Base-by-base conservation (phyloP, 164 flowering plant genomes). In the Santalum album region DNA sequence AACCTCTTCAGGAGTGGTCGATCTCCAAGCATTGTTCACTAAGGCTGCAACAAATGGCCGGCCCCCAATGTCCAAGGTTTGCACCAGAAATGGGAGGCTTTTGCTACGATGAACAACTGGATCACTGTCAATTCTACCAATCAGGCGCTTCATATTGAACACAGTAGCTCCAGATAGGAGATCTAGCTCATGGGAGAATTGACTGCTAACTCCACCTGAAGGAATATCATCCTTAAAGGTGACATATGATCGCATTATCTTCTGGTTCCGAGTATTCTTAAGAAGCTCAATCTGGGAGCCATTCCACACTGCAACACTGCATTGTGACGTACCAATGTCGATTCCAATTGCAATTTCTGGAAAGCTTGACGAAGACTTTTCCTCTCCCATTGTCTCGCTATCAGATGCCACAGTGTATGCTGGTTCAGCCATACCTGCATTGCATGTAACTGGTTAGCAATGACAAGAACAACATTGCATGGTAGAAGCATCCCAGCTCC, bases 1-100 rank as follows among this genome's bases (percentile, higher is more conserved):
- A 25, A 83, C 96, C 72, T 91, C 96, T 62, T 91, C 98, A 1
- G 96, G 92, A 18, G 87, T 86, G 23, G 95, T 86, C 20, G 90
- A 82, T 51, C 86, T 78, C 98, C 98, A 91, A 10, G 67, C 69
- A 53, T 86, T 76, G 57, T 91, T 86, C 35, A 91, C 96, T 32
- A 91, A 71, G 18, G 95, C 89, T 19, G 96, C 96, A 65, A 88
- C 71, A 40, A 88, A 80, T 5, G 98, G 98, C 3, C 92, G 70
- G 18, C 73, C 90, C 14, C 96, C 98, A 49, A 91, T 83, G 53
- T 74, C 78, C 63, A 88, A 52, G 1, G 95, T 79, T 38, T 91
- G 96, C 3, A 91, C 95, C 63, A 91, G 29, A 71, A 88, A 91
- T 0, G 95, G 98, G 43, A 88, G 81, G 56, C 56, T 74, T 65